A percentile compares a stretch with the other conserved stretches of the same genome.
Evolutionary conservation across 352 stramenopile genomes (phyloP).

Genomic region (Phytophthora hybrid): DNA sequence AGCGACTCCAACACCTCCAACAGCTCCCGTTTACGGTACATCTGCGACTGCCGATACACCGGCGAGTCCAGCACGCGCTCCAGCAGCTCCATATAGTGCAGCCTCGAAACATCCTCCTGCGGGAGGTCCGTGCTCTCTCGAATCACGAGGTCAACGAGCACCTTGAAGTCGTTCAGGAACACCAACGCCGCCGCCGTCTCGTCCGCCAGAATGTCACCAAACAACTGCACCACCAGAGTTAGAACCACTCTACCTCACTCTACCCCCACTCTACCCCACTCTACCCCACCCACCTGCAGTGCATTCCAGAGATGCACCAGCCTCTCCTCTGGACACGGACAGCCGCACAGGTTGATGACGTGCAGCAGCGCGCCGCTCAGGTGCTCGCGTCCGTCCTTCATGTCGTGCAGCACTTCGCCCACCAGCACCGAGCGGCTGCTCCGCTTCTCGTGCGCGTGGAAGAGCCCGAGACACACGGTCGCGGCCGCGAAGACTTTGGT

Average conservation of each 20-base stretch:
- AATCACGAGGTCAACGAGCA: constrained; percentile 75
- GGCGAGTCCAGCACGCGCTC: constrained; percentile 52
- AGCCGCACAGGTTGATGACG: constrained; percentile 86
- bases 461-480: constrained; percentile 62
- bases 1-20: constrained; percentile 59
- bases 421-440: constrained; percentile 51
- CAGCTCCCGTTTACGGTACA: constrained; percentile 70
- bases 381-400: constrained; percentile 68
- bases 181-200: constrained; percentile 53
- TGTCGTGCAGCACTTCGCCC: constrained; percentile 52
- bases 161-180: constrained; percentile 82
- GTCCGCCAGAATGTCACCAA: constrained; percentile 64
- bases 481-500: constrained; percentile 74
- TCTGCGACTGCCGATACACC: constrained; percentile 56
- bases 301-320: constrained; percentile 57
- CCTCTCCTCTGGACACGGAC: constrained; percentile 53
- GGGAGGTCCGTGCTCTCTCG: constrained; percentile 70
- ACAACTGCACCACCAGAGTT: constrained; percentile 43
- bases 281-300: constrained; percentile 48
- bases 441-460: constrained; percentile 63
- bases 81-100: constrained; percentile 59
- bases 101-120: constrained; percentile 52
- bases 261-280: not conserved
- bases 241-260: no score
- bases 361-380: constrained; percentile 73